phyloP scores from a whole-genome alignment of 345 rosid species.

The Hibiscus trionum region DNA sequence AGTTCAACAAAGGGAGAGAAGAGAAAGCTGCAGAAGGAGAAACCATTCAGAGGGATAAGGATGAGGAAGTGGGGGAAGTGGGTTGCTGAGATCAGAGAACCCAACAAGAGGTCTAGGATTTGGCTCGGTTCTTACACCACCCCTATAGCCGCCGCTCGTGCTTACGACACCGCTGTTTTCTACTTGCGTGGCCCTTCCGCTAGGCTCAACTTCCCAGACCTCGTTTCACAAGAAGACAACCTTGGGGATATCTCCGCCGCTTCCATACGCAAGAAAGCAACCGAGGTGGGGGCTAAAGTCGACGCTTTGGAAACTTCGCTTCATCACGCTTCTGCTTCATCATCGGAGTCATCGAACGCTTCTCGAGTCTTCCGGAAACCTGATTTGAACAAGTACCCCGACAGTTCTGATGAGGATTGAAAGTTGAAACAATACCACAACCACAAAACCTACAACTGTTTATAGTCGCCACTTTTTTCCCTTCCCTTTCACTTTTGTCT shows the following conservation, averaged over 20 bases:
- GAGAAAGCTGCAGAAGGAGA: slow-evolving; percentile 25
- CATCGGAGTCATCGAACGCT: slow-evolving; percentile 20
- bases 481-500: neutral
- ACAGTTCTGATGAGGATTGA: slow-evolving; percentile 36
- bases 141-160: slow-evolving; percentile 61
- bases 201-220: slow-evolving; percentile 58
- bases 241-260: slow-evolving; percentile 37
- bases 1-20: slow-evolving; percentile 17
- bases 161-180: slow-evolving; percentile 61
- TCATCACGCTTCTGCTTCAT: slow-evolving; percentile 1
- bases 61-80: slow-evolving; percentile 79
- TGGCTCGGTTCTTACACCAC: slow-evolving; percentile 69
- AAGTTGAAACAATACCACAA: neutral
- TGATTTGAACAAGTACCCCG: slow-evolving; percentile 53
- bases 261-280: slow-evolving; percentile 56
- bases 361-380: slow-evolving; percentile 26
- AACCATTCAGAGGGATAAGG: slow-evolving; percentile 52
- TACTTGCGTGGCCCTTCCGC: slow-evolving; percentile 60
- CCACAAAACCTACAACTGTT: neutral
- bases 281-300: slow-evolving; percentile 59
- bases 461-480: neutral
- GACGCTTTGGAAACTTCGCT: slow-evolving; percentile 36
- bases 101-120: slow-evolving; percentile 60
- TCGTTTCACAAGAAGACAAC: slow-evolving; percentile 36
- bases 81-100: slow-evolving; percentile 72